Base-by-base conservation (phyloP, 2,329 filamentous ascomycete genomes). In the Mariannaea sp. region DNA sequence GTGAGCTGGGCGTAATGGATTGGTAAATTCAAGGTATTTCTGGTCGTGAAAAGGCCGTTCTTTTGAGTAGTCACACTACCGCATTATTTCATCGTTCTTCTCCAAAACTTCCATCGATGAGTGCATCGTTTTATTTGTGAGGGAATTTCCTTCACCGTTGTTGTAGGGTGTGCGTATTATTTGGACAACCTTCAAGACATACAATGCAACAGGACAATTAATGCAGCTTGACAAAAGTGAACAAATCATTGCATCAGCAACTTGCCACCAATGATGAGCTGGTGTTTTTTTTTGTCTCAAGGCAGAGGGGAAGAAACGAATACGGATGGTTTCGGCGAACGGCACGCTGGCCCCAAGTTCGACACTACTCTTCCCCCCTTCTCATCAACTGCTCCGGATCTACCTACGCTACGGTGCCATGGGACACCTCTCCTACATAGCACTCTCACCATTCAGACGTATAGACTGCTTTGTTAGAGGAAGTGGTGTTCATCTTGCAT, bases 271-370 rank as follows among this genome's bases (percentile, higher is more conserved):
- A 30, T 41, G 41, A 50, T 32, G 53, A 42, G 46, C 29, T 30
- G 29, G 29, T n/a, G n/a, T n/a, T n/a, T n/a, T n/a, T n/a, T 30
- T 30, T 55, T 59, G 49, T 42, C 55, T 49, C 26, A 46, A 52
- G 35, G 30, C 33, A 41, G 30, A 39, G 40, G 43, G 22, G 22
- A 41, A 46, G 36, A 38, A 42, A 41, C 27, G 40, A 27, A 52
- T 52, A 46, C 49, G 41, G 45, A 22, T 35, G 40, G 42, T 27
- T 33, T 52, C 42, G 49, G 49, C 49, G 49, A 52, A 36, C 29
- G 49, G 49, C 42, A 35, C 49, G 42, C 29, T 36, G 49, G 36
- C 20, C 49, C 33, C 22, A 8, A 5, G 22, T 24, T 38, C 33
- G 32, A 20, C 33, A 33, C 40, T 45, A n/a, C n/a, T 24, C 22